phyloP scores from a whole-genome alignment of 768 basidiomycete genomes.

The Cantharellus cinnabarinus region DNA sequence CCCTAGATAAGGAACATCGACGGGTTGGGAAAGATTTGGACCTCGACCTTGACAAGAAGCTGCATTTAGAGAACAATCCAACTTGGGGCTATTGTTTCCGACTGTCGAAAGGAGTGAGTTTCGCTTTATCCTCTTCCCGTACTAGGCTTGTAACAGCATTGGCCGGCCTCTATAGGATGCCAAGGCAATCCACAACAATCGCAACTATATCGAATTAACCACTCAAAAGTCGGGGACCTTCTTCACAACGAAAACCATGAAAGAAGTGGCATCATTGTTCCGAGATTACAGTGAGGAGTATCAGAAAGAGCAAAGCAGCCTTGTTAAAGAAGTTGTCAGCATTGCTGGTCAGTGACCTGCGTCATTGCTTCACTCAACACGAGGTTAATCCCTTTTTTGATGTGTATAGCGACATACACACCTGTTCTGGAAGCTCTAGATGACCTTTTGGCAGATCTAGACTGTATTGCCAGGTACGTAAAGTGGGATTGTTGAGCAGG shows the following conservation, averaged over 20 bases:
- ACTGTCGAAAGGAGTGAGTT: slow-evolving; percentile 67
- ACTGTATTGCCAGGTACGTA: slow-evolving; percentile 68
- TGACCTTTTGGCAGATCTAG: slow-evolving; percentile 67
- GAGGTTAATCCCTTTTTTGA: background rate
- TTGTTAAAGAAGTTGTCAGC: slow-evolving; percentile 82
- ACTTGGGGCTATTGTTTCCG: slow-evolving; percentile 86
- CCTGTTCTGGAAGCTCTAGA: slow-evolving; percentile 75
- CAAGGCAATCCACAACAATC: slow-evolving; percentile 37
- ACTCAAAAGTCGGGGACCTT: slow-evolving; percentile 73
- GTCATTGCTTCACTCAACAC: background rate
- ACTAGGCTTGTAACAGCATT: background rate
- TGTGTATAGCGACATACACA: slow-evolving; percentile 62
- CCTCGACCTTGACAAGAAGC: slow-evolving; percentile 80
- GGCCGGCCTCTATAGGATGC: slow-evolving; percentile 39
- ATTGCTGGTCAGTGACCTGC: slow-evolving; percentile 52
- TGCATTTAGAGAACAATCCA: slow-evolving; percentile 82
- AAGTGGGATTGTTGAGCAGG: too few relatives aligned
- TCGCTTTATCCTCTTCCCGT: background rate
- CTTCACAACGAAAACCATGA: slow-evolving; percentile 66
- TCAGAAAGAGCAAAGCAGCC: slow-evolving; percentile 46
- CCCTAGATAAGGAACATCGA: slow-evolving; percentile 63
- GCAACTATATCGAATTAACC: slow-evolving; percentile 63
- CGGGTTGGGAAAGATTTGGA: slow-evolving; percentile 46
- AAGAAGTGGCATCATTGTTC: slow-evolving; percentile 50
- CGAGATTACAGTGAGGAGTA: slow-evolving; percentile 49